A percentile compares a stretch with the other conserved stretches of the same genome.
Evolutionary conservation across 306 rosid species (phyloP).

Genomic region (Ziziphus jujuba): DNA sequence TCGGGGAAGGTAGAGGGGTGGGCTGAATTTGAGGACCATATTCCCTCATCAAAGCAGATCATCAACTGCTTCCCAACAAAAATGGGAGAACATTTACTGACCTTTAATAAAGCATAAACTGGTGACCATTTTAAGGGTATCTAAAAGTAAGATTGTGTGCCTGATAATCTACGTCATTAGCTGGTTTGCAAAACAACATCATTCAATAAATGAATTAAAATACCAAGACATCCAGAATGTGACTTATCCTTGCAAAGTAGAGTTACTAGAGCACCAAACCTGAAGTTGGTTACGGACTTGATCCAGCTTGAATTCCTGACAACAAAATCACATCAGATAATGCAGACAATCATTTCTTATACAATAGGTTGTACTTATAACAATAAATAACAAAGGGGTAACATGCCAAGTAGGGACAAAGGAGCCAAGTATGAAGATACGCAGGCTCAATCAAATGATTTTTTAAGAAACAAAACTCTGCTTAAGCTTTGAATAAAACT

Average conservation of each 20-base stretch:
- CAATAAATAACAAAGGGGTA: too few species aligned
- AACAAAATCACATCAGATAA: slow-evolving; percentile 29
- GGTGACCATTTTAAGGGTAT: neutral
- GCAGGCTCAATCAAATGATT: too few species aligned
- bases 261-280: slow-evolving; percentile 43
- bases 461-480: too few species aligned
- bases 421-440: too few species aligned
- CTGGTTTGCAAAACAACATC: neutral
- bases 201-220: neutral
- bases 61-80: neutral
- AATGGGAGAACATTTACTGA: neutral
- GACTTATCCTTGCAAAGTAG: neutral
- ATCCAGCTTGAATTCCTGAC: slow-evolving; percentile 87
- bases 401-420: too few species aligned
- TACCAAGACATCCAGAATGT: neutral
- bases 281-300: slow-evolving; percentile 84
- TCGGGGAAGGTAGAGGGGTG: too few species aligned
- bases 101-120: neutral
- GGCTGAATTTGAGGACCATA: too few species aligned
- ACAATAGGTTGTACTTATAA: neutral
- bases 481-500: too few species aligned
- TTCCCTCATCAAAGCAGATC: too few species aligned
- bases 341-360: neutral
- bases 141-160: neutral
- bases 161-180: neutral